phyloP scores from a whole-genome alignment of 306 rosid genomes.

The Phaseolus lunatus region DNA sequence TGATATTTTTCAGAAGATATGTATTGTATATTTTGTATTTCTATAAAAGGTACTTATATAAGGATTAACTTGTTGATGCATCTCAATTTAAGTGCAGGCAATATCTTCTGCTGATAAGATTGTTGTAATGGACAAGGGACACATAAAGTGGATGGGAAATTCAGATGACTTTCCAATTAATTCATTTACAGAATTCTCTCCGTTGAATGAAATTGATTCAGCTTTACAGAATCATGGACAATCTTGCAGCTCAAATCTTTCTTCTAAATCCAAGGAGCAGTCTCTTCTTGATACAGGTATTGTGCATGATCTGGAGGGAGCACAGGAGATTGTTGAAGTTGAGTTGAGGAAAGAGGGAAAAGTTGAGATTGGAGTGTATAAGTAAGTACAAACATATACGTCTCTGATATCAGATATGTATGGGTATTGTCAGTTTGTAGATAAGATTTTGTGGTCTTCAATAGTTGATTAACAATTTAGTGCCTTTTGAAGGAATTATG shows the following conservation, averaged over 20 bases:
- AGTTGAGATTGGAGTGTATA: slow-evolving; percentile 82
- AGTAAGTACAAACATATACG: slow-evolving; percentile 59
- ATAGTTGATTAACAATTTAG: slow-evolving; percentile 21
- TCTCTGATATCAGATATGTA: slow-evolving; percentile 11
- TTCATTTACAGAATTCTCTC: slow-evolving; percentile 66
- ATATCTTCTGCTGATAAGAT: slow-evolving; percentile 83
- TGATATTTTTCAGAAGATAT: slow-evolving; percentile 24
- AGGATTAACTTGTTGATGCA: slow-evolving; percentile 32
- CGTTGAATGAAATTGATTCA: slow-evolving; percentile 77
- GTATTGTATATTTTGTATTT: slow-evolving; percentile 6
- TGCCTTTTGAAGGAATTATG: slow-evolving; percentile 73
- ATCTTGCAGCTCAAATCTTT: slow-evolving; percentile 50
- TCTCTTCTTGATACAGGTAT: slow-evolving; percentile 48
- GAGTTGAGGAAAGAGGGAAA: slow-evolving; percentile 89
- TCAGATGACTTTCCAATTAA: slow-evolving; percentile 61
- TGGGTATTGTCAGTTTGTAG: slow-evolving; percentile 4
- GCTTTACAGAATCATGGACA: slow-evolving; percentile 47
- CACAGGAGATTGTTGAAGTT: slow-evolving; percentile 66
- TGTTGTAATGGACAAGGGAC: slow-evolving; percentile 83
- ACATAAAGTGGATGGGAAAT: slow-evolving; percentile 80
- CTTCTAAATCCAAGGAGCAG: slow-evolving; percentile 46
- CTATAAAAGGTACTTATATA: slow-evolving; percentile 17
- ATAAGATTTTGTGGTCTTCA: slow-evolving; percentile 23
- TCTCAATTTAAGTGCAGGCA: slow-evolving; percentile 61
- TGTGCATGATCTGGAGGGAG: slow-evolving; percentile 47